Evolutionary conservation across 208 protist species (phyloP).

Genomic region (Trypanosoma melophagium): DNA sequence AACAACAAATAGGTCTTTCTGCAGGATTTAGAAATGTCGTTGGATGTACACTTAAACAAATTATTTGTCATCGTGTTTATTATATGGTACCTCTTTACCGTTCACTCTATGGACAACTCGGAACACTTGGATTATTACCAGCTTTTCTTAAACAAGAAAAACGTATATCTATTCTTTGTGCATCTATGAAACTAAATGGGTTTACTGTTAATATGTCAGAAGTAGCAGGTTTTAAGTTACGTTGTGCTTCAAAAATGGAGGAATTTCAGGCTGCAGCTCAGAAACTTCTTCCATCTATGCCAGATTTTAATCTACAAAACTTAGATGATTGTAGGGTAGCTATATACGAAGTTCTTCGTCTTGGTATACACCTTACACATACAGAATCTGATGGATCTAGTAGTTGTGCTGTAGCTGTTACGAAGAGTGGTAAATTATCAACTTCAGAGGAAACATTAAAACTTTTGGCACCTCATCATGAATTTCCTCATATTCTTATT

Average conservation of each 20-base stretch:
- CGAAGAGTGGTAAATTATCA: conserved; percentile 84
- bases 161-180: conserved; percentile 70
- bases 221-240: conserved; percentile 55
- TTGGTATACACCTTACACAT: conserved; percentile 59
- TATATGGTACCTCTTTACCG: conserved; percentile 77
- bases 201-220: conserved; percentile 60
- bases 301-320: conserved; percentile 87
- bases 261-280: conserved; percentile 33
- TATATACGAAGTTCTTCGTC: conserved; percentile 82
- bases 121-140: conserved; percentile 73
- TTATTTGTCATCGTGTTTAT: conserved; percentile 66
- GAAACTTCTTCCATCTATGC: conserved; percentile 47
- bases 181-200: conserved; percentile 74
- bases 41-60: conserved; percentile 24
- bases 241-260: conserved; percentile 55
- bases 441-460: conserved; percentile 87
- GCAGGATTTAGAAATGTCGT: conserved; percentile 10
- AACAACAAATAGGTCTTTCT: conserved; percentile 27
- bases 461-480: conserved; percentile 68
- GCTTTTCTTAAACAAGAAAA: conserved; percentile 87
- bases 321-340: conserved; percentile 75
- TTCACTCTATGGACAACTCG: conserved; percentile 75
- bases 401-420: conserved; percentile 41
- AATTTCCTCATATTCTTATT: conserved; percentile 70
- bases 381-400: conserved; percentile 8